Evolutionary conservation across 1,284 basidiomycete genomes (phyloP), one percentile per base, ranked within the genome.

Genomic region (Melampsora americana): DNA sequence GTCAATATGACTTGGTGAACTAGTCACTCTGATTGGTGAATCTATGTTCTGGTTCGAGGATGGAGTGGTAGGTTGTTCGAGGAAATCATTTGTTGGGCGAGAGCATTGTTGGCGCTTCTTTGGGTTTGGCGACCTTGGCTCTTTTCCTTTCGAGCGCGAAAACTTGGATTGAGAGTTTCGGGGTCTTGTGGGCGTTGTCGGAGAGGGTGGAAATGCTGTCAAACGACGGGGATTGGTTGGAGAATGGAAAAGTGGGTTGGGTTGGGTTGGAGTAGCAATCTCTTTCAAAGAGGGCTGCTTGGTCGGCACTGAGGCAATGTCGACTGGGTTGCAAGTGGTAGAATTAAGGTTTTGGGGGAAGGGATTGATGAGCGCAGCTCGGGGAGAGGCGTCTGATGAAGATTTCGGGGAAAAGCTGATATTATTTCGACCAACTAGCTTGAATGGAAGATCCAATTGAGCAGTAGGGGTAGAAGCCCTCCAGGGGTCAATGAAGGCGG

Each of bases 401-500:
- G 53, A 59, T 26, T 59, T 59, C 11, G 28, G 53, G 12, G 53
- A 59, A 5, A 59, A 59, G 28, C 28, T 59, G 53, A 59, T 59
- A 0, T 59, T 0, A 20, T 59, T 26, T 59, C 53, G 53, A 59
- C 53, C 53, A 26, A 28, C 28, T 28, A 59, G 28, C 53, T 28
- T 59, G 28, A 23, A 59, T 11, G 53, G 53, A 7, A 18, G 28
- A 59, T 59, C 53, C 23, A 59, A 28, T 59, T 59, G 53, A 59
- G 53, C n/a, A 23, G 53, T 59, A 28, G 53, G 53, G 18, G 53
- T 59, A 59, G 28, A 23, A 16, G 53, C 53, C 28, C 53, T 59
- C 53, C 53, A 59, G 28, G 53, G 53, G 28, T 59, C 53, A 59
- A 59, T 59, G 53, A 59, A 59, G 23, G 53, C 53, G 53, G 53